phyloP scores from a whole-genome alignment of 2,329 filamentous ascomycete species.

The Aspergillus texensis region DNA sequence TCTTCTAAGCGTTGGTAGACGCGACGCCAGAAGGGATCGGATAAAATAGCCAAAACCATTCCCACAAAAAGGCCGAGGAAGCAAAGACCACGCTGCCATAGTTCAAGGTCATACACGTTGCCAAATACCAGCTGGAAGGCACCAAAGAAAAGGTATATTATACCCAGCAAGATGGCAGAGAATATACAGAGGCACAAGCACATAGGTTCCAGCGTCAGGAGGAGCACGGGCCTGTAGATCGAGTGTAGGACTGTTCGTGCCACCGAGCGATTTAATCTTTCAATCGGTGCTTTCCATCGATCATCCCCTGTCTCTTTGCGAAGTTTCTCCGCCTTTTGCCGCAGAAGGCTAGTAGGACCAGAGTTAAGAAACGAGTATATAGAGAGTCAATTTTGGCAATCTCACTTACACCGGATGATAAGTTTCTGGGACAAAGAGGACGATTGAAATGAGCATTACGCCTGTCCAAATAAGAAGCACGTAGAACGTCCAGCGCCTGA shows the following conservation, averaged over 20 bases:
- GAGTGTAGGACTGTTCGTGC: slow-evolving; percentile 59
- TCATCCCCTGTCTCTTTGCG: slow-evolving; percentile 77
- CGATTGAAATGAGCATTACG: slow-evolving; percentile 64
- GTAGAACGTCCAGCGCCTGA: slow-evolving; percentile 78
- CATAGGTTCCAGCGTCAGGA: slow-evolving; percentile 84
- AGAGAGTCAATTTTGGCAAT: not conserved
- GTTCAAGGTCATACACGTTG: slow-evolving; percentile 72
- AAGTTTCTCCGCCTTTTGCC: slow-evolving; percentile 69
- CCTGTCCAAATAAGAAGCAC: slow-evolving; percentile 79
- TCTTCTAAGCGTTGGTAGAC: slow-evolving; percentile 47
- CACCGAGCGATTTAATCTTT: slow-evolving; percentile 71
- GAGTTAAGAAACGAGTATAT: slow-evolving; percentile 47
- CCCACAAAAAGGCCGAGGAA: slow-evolving; percentile 64
- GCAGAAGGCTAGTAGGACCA: slow-evolving; percentile 54
- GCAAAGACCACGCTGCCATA: slow-evolving; percentile 77
- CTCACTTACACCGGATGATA: slow-evolving; percentile 62
- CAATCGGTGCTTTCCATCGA: slow-evolving; percentile 75
- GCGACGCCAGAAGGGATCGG: slow-evolving; percentile 50
- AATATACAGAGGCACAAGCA: slow-evolving; percentile 79
- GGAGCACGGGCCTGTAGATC: slow-evolving; percentile 70
- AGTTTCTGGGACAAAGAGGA: slow-evolving; percentile 81
- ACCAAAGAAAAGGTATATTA: slow-evolving; percentile 89
- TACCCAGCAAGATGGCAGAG: slow-evolving; percentile 81
- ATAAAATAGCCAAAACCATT: slow-evolving; percentile 49
- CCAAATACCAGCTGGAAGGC: slow-evolving; percentile 81